Evolutionary conservation across 139 green algal species (phyloP).

Genomic region (Zygnema circumcarinatum): DNA sequence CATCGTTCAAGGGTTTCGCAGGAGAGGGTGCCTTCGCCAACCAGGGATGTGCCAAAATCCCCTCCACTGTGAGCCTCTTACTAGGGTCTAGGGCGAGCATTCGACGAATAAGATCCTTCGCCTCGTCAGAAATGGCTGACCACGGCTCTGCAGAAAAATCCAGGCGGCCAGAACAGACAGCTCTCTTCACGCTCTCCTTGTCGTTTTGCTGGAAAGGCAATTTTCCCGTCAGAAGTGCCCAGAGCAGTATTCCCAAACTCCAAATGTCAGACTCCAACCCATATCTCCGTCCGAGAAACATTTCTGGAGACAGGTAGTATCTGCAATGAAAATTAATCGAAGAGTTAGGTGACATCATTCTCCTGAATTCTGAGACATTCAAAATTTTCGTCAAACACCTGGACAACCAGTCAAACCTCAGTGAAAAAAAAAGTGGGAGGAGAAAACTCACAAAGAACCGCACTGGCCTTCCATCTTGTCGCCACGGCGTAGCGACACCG

Average conservation of each 20-base stretch:
- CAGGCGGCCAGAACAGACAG: slow-evolving; percentile 1
- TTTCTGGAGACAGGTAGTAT: neutral
- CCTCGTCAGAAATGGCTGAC: slow-evolving; percentile 41
- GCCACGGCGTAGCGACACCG: neutral
- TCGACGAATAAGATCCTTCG: slow-evolving; percentile 51
- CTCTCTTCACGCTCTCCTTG: neutral
- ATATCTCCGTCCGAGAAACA: neutral
- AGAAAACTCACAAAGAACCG: slow-evolving; percentile 35
- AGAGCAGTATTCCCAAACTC: neutral
- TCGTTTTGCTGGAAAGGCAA: neutral
- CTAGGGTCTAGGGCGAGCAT: slow-evolving; percentile 47
- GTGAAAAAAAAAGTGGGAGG: neutral
- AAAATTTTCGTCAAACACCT: neutral
- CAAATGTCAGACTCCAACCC: neutral
- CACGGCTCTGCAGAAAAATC: slow-evolving; percentile 46
- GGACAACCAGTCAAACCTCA: neutral
- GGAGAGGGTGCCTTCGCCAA: neutral
- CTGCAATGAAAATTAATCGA: neutral
- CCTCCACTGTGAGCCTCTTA: slow-evolving; percentile 32
- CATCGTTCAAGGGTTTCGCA: too few relatives aligned
- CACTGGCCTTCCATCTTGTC: slow-evolving; percentile 42
- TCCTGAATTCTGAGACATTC: neutral
- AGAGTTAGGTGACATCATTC: neutral
- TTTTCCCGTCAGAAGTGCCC: neutral
- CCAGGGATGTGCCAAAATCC: slow-evolving; percentile 24